phyloP scores from a whole-genome alignment of 2,329 filamentous ascomycete species.

The Volutella citrinella region DNA sequence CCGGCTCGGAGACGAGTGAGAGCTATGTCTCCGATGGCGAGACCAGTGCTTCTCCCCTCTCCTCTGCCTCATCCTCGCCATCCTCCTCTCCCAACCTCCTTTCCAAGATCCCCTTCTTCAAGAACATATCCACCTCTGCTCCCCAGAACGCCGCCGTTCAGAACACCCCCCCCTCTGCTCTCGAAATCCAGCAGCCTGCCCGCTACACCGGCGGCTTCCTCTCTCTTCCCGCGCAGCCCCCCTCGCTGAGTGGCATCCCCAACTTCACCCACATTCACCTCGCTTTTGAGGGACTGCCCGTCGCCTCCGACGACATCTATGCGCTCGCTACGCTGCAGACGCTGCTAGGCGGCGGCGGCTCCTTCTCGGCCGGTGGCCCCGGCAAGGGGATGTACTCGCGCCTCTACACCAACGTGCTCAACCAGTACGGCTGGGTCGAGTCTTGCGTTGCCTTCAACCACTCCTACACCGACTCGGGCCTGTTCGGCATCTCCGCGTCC shows the following conservation, averaged over 20 bases:
- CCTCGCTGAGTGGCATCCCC: slow-evolving; percentile 68
- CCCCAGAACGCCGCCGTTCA: slow-evolving; percentile 58
- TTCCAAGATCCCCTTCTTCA: slow-evolving; percentile 85
- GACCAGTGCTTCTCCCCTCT: slow-evolving; percentile 29
- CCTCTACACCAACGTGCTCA: slow-evolving; percentile 95
- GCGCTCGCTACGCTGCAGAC: slow-evolving; percentile 93
- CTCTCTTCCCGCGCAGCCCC: slow-evolving; percentile 75
- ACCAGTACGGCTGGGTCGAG: slow-evolving; percentile 97
- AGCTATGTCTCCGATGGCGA: slow-evolving; percentile 34
- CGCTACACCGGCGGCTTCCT: slow-evolving; percentile 95
- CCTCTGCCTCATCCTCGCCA: slow-evolving; percentile 29
- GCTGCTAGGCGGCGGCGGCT: slow-evolving; percentile 90
- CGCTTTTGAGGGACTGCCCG: slow-evolving; percentile 91
- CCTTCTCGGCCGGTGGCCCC: slow-evolving; percentile 92
- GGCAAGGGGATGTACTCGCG: slow-evolving; percentile 99
- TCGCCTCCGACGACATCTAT: slow-evolving; percentile 90
- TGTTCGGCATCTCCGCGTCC: slow-evolving; percentile 89
- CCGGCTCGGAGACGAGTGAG: slow-evolving; percentile 57
- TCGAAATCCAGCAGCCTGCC: slow-evolving; percentile 62
- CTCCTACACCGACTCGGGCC: slow-evolving; percentile 90
- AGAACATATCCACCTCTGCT: slow-evolving; percentile 78
- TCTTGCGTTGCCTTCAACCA: slow-evolving; percentile 96
- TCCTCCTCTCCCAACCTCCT: slow-evolving; percentile 63
- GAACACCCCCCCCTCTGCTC: slow-evolving; percentile 40
- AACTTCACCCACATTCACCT: slow-evolving; percentile 90